Evolutionary conservation across 2,329 filamentous ascomycete species (phyloP), one percentile per base, ranked within the genome.

Genomic region (Aphanoascus verrucosus): DNA sequence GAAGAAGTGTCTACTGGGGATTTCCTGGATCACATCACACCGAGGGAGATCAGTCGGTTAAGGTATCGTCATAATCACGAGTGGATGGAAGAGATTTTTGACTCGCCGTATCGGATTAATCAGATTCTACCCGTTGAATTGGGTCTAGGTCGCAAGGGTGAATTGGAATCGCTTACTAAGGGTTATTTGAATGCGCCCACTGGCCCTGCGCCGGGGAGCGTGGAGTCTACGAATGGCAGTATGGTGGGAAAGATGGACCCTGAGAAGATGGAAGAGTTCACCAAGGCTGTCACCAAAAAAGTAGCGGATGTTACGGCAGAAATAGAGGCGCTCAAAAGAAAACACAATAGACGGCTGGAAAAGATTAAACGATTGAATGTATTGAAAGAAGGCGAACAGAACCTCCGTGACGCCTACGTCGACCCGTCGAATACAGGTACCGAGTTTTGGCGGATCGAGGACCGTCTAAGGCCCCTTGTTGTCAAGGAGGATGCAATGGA

Each of bases 21-120:
- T 67, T 78, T 90, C 66, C 88, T 98, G 63, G 93, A 98, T 65
- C 81, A 88, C 58, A 75, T 96, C 57, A 91, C 88, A 0, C 90
- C 90, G 2, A 81, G 90, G 42, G 93, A 98, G 58, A 85, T 98
- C 57, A 94, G 89, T 61, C 76, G 88, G 56, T 81, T 83, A 58
- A 81, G 93, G 53, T 98, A 96, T 68, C 85, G 85, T 66, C 89
- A 96, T 65, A 94, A 98, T 63, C 91, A 98, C 63, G 88, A 95
- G 67, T 97, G 91, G 93, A 95, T 98, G 88, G 93, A 97, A 65
- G 91, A 98, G 70, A 84, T 98, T 28, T 80, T 97, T 52, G 88
- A 86, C 0, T 97, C 91, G 1, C 88, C 90, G 0, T 96, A 95
- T 65, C 78, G 85, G 20, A 85, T 91, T 57, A 80, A 79, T 48